Percentiles rank a stretch among this genome's conserved stretches.
These are phyloP conservation scores for Pleurotus giganteus DNA, from an alignment of 768 basidiomycete species.

Conservation along the genomic window DNA sequence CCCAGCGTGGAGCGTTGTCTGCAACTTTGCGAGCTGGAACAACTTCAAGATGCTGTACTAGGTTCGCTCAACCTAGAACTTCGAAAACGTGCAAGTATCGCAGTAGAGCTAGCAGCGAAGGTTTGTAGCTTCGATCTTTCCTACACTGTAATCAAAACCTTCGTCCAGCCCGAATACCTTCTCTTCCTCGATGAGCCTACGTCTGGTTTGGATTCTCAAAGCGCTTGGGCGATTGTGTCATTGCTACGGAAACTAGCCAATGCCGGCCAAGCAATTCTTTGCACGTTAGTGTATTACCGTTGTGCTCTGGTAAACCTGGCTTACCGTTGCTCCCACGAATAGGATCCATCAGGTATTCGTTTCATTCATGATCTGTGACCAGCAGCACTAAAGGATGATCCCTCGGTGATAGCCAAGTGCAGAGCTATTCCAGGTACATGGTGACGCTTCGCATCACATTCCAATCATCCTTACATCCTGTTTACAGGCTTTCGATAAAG, in stretches of 20 bases:
- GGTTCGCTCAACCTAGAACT: slow-evolving; percentile 51
- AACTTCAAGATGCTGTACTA: slow-evolving; percentile 60
- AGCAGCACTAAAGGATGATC: not conserved
- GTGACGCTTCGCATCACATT: not conserved
- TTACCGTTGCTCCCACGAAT: not conserved
- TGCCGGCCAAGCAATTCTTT: slow-evolving; percentile 86
- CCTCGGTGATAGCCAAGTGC: slow-evolving; percentile 69
- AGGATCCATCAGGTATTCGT: slow-evolving; percentile 42
- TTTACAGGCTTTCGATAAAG: slow-evolving; percentile 64
- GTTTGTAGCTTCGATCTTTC: slow-evolving; percentile 33
- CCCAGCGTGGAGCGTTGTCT: slow-evolving; percentile 44
- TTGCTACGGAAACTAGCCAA: slow-evolving; percentile 78
- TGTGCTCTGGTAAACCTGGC: not conserved
- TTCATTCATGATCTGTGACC: not conserved
- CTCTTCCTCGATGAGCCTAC: slow-evolving; percentile 91
- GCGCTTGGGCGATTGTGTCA: slow-evolving; percentile 77
- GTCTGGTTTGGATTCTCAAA: slow-evolving; percentile 83
- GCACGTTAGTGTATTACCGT: slow-evolving; percentile 55
- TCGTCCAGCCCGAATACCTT: slow-evolving; percentile 62
- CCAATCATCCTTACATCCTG: not conserved
- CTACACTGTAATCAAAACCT: not conserved
- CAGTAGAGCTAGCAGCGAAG: slow-evolving; percentile 65
- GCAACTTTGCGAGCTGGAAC: slow-evolving; percentile 64
- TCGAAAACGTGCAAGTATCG: slow-evolving; percentile 58
- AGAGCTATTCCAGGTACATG: slow-evolving; percentile 67